Percentiles rank a stretch among this genome's conserved stretches.
These are phyloP conservation scores for Russula sp. DNA, from an alignment of 768 basidiomycete genomes.

Conservation along the genomic window DNA sequence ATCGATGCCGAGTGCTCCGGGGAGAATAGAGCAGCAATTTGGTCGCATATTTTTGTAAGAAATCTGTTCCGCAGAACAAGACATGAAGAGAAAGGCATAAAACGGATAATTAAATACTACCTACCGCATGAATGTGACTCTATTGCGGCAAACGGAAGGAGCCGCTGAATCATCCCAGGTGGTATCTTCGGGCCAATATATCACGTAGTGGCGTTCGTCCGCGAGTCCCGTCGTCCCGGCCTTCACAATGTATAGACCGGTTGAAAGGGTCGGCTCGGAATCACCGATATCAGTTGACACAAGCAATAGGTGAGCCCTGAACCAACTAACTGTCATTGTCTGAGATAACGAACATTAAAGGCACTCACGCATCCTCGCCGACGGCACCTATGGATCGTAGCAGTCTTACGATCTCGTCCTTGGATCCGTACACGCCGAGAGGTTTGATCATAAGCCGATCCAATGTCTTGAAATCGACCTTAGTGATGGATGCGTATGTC, in stretches of 20 bases:
- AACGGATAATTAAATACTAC: constrained; percentile 1
- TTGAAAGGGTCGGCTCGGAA: constrained; percentile 31
- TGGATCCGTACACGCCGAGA: constrained; percentile 52
- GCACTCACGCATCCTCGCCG: constrained; percentile 35
- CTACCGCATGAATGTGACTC: constrained; percentile 57
- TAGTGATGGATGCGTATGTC: constrained; percentile 46
- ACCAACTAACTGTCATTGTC: neutral
- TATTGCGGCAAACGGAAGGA: constrained; percentile 41
- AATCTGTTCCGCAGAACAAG: neutral
- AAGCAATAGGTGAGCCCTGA: constrained; percentile 23
- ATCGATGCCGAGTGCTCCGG: constrained; percentile 39
- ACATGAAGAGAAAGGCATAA: neutral
- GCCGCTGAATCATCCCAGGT: constrained; percentile 50
- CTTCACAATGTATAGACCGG: constrained; percentile 43
- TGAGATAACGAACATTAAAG: neutral
- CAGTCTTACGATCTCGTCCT: constrained; percentile 41
- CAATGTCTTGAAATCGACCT: constrained; percentile 47
- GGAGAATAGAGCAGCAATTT: constrained; percentile 45
- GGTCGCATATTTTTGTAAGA: constrained; percentile 39
- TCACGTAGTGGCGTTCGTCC: constrained; percentile 35
- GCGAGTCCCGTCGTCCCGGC: neutral
- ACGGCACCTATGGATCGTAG: constrained; percentile 33
- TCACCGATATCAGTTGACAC: constrained; percentile 12
- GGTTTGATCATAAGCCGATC: constrained; percentile 42
- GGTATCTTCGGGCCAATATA: constrained; percentile 56